These are phyloP conservation scores for Barnettozyma siamensis DNA, from an alignment of 805 yeast genomes.

Conservation along the genomic window DNA sequence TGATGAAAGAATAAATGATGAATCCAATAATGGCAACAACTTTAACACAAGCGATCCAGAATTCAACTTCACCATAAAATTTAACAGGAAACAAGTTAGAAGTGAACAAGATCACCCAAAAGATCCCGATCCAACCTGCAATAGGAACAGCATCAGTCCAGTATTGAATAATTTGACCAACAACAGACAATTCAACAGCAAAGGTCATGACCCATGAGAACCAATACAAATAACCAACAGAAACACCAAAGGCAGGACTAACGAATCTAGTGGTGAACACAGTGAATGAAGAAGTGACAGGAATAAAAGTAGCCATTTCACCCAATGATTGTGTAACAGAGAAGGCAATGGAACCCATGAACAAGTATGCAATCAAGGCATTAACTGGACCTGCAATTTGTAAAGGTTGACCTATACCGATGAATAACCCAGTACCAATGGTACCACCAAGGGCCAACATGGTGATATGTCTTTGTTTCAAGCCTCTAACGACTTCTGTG, in stretches of 20 bases:
- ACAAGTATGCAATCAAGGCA: slow-evolving; percentile 55
- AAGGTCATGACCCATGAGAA: slow-evolving; percentile 74
- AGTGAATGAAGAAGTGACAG: slow-evolving; percentile 60
- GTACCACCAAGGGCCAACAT: slow-evolving; percentile 81
- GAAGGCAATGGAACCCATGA: slow-evolving; percentile 61
- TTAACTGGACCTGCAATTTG: slow-evolving; percentile 63
- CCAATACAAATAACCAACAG: slow-evolving; percentile 72
- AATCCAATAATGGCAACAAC: slow-evolving; percentile 67
- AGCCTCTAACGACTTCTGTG: slow-evolving; percentile 48
- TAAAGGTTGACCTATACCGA: slow-evolving; percentile 54
- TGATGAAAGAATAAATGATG: slow-evolving; percentile 58
- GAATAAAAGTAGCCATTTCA: slow-evolving; percentile 78
- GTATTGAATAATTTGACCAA: slow-evolving; percentile 57
- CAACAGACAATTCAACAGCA: slow-evolving; percentile 67
- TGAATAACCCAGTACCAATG: slow-evolving; percentile 72
- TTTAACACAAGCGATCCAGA: slow-evolving; percentile 66
- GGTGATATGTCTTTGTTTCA: slow-evolving; percentile 64
- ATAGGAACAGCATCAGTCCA: slow-evolving; percentile 69
- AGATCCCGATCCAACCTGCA: slow-evolving; percentile 68
- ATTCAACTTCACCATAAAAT: slow-evolving; percentile 69
- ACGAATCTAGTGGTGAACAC: slow-evolving; percentile 63
- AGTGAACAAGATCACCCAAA: slow-evolving; percentile 50
- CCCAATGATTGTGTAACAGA: slow-evolving; percentile 68
- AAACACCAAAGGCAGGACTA: slow-evolving; percentile 65
- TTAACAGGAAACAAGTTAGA: slow-evolving; percentile 63